phyloP scores from a whole-genome alignment of 805 yeast genomes.

The Candida loeiensis region DNA sequence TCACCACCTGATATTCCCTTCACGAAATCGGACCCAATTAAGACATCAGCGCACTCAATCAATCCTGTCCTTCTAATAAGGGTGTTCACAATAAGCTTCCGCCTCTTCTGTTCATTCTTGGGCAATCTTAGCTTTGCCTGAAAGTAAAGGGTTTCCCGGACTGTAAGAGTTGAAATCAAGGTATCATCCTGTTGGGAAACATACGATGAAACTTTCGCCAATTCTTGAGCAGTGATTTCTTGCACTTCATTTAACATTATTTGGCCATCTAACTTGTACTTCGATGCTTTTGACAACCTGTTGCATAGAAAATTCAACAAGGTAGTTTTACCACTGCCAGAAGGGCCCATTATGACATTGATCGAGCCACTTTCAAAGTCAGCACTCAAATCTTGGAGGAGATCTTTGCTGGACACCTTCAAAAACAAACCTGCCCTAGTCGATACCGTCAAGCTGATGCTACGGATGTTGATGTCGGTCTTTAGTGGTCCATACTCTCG shows the following conservation, averaged over 20 bases:
- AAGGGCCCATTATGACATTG: conserved; percentile 77
- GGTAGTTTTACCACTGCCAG: conserved; percentile 77
- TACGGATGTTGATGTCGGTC: conserved; percentile 8
- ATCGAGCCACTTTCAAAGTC: conserved; percentile 51
- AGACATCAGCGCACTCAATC: conserved; percentile 69
- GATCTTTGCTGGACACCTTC: conserved; percentile 8
- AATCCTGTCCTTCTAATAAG: conserved; percentile 69
- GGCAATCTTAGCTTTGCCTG: conserved; percentile 71
- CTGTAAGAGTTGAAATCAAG: conserved; percentile 67
- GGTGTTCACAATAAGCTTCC: conserved; percentile 51
- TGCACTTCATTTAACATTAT: conserved; percentile 27
- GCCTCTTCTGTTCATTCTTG: conserved; percentile 23
- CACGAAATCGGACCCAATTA: conserved; percentile 38
- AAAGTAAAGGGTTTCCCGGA: conserved; percentile 67
- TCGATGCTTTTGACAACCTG: conserved; percentile 35
- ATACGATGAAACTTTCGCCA: conserved; percentile 53
- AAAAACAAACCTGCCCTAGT: not conserved
- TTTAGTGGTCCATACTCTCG: conserved; percentile 5
- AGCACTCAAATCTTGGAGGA: conserved; percentile 46
- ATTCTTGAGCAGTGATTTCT: conserved; percentile 19
- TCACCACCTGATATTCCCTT: conserved; percentile 52
- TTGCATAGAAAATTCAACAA: conserved; percentile 61
- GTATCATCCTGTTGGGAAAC: conserved; percentile 82
- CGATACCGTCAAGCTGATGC: conserved; percentile 9
- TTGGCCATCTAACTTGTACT: conserved; percentile 23